phyloP scores from a whole-genome alignment of 192 early-diverging fungal genomes.

The Linnemannia exigua region DNA sequence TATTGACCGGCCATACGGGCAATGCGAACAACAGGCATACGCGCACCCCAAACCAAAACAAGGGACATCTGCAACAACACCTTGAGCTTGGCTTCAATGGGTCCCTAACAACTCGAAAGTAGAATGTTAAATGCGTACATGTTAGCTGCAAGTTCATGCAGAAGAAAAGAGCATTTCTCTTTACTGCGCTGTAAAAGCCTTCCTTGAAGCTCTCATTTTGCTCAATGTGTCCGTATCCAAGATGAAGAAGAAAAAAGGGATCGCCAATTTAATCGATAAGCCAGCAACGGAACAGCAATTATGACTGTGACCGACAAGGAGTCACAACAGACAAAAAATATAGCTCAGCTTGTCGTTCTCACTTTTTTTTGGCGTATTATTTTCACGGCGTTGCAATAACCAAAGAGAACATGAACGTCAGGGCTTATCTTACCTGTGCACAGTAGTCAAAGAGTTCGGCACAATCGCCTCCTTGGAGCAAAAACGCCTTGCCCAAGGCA shows the following conservation, averaged over 20 bases:
- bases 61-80: conserved; percentile 98
- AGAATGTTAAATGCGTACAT: background rate
- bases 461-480: conserved; percentile 99
- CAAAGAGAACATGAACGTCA: background rate
- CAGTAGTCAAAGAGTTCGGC: conserved; percentile 99
- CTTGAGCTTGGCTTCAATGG: conserved; percentile 96
- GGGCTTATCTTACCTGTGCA: conserved; percentile 70
- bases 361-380: no score
- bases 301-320: conserved; percentile 37
- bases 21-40: conserved; percentile 94
- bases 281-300: background rate
- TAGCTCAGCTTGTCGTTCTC: background rate
- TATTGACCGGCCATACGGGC: conserved; percentile 99
- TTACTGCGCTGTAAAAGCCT: background rate
- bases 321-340: conserved; percentile 24
- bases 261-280: conserved; percentile 4
- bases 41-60: conserved; percentile 93
- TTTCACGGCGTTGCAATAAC: no score
- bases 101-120: conserved; percentile 60
- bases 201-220: background rate
- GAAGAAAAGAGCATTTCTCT: background rate
- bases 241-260: background rate
- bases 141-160: background rate
- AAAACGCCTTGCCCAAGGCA: conserved; percentile 91
- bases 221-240: background rate